Conservation (phyloP, 2,329 filamentous ascomycete genomes). For the Aspergillus terreus region DNA sequence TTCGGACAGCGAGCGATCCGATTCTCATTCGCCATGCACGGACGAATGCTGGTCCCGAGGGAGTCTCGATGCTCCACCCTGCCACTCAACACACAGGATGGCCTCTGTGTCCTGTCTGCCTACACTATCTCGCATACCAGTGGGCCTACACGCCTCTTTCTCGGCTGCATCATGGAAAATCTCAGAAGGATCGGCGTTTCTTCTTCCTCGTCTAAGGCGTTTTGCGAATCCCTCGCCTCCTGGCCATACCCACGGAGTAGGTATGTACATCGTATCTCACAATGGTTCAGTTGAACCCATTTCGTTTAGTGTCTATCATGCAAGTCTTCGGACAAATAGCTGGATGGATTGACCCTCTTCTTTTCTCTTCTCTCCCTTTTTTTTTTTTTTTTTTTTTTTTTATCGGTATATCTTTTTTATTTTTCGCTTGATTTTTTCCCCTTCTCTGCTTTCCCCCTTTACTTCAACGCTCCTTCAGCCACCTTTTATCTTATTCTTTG, state of each 20-base stretch:
- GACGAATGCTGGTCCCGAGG: conserved; percentile 12
- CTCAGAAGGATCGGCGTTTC: conserved; percentile 14
- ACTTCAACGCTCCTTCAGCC: background rate
- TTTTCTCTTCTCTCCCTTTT: conserved; percentile 4
- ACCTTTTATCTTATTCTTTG: background rate
- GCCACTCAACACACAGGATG: conserved; percentile 9
- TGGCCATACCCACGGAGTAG: conserved; percentile 1
- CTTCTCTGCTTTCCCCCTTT: conserved; percentile 2
- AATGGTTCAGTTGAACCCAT: conserved; percentile 10
- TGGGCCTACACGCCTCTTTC: conserved; percentile 2
- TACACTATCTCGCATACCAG: conserved; percentile 6
- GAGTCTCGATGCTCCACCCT: conserved; percentile 9
- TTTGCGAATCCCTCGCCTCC: conserved; percentile 14
- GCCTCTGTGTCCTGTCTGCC: conserved; percentile 7
- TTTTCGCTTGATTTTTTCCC: conserved; percentile 4
- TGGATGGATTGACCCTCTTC: conserved; percentile 12
- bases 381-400: too few relatives aligned
- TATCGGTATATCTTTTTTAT: conserved; percentile 9
- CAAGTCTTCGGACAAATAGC: conserved; percentile 18
- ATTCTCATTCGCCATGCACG: conserved; percentile 11
- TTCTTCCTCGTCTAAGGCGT: conserved; percentile 14
- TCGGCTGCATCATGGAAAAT: conserved; percentile 1
- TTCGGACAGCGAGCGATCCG: conserved; percentile 12
- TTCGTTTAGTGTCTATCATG: conserved; percentile 12
- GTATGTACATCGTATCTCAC: conserved; percentile 16